These are phyloP conservation scores for Phoma sp. DNA, from an alignment of 2,329 filamentous ascomycete genomes.

Conservation along the genomic window DNA sequence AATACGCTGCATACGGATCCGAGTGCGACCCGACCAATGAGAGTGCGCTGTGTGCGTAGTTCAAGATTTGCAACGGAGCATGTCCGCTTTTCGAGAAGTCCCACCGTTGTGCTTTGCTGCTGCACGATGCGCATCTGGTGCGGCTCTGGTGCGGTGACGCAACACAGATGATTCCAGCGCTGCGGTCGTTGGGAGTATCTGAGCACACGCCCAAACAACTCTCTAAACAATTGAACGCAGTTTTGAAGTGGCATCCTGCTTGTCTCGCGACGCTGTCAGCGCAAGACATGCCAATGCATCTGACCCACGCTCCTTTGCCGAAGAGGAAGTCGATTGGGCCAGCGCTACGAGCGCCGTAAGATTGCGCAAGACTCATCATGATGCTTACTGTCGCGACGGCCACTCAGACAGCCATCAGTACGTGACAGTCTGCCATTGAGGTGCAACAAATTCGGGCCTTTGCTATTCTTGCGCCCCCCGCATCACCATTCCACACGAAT, in stretches of 20 bases:
- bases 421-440: background rate
- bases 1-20: slow-evolving; percentile 25
- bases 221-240: background rate
- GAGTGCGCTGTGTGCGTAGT: slow-evolving; percentile 1
- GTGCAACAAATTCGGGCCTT: slow-evolving; percentile 1
- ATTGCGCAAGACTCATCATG: slow-evolving; percentile 9
- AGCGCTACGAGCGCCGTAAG: background rate
- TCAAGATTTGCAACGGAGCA: background rate
- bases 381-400: slow-evolving; percentile 2
- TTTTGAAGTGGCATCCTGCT: background rate
- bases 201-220: background rate
- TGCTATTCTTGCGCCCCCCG: background rate
- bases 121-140: slow-evolving; percentile 4
- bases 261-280: background rate
- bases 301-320: background rate
- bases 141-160: slow-evolving; percentile 13
- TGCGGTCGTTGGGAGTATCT: slow-evolving; percentile 2
- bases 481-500: background rate
- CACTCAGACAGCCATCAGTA: background rate
- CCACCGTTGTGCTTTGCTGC: background rate
- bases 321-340: slow-evolving; percentile 7
- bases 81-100: slow-evolving; percentile 9
- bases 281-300: background rate
- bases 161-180: background rate
- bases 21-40: slow-evolving; percentile 20